Conservation (phyloP, 2,329 filamentous ascomycete species). For the Fusarium tanahbumbuense region DNA sequence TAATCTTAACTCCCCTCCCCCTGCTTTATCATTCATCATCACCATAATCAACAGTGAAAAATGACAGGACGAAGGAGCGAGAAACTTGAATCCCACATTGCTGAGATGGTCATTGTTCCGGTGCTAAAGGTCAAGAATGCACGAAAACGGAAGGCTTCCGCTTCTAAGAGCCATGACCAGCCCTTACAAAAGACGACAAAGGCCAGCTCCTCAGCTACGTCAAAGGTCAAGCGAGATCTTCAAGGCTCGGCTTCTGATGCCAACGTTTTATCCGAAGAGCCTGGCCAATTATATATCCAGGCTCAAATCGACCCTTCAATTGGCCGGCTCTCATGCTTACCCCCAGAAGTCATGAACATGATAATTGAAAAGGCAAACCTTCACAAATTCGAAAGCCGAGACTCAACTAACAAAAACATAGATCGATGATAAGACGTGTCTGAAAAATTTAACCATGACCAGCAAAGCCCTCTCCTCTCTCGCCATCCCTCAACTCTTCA, state of each 20-base stretch:
- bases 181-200: not conserved
- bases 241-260: not conserved
- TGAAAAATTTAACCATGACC: slow-evolving; percentile 25
- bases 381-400: rapidly evolving
- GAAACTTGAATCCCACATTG: slow-evolving; percentile 1
- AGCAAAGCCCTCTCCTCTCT: slow-evolving; percentile 31
- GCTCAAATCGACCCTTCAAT: not conserved
- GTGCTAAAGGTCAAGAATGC: not conserved
- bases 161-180: not conserved
- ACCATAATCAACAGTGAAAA: not conserved
- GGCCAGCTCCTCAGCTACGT: not conserved
- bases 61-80: slow-evolving; percentile 28
- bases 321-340: not conserved
- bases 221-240: not conserved
- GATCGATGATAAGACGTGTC: slow-evolving; percentile 1
- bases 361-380: slow-evolving; percentile 20
- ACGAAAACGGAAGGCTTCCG: slow-evolving; percentile 14
- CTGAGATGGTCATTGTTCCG: not conserved
- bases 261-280: rapidly evolving
- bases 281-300: not conserved
- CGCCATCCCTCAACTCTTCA: slow-evolving; percentile 27
- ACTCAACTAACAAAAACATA: not conserved
- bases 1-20: too few relatives aligned
- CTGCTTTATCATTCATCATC: too few relatives aligned
- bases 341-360: slow-evolving; percentile 1